Conservation (phyloP, 352 stramenopile species). For the Pythium volutum region DNA sequence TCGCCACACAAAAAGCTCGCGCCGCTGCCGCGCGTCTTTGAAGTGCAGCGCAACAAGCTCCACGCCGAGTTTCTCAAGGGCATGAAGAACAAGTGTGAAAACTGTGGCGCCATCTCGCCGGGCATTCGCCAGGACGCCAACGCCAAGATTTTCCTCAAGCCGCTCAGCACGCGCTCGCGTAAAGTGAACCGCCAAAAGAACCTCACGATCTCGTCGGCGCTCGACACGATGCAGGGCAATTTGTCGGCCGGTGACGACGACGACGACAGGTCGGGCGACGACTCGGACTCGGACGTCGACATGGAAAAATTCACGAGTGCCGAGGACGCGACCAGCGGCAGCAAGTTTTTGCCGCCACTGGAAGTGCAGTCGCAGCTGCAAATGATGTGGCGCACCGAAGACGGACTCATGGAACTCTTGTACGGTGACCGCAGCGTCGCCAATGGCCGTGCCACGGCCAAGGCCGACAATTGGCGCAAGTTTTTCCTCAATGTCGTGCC, state of each 20-base stretch:
- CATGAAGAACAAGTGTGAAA: conserved; percentile 94
- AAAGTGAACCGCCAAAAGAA: conserved; percentile 85
- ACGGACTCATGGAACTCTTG: conserved; percentile 90
- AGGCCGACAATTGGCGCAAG: conserved; percentile 85
- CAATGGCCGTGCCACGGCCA: conserved; percentile 42
- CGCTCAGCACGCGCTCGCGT: conserved; percentile 71
- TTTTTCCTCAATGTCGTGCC: conserved; percentile 97
- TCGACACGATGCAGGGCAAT: conserved; percentile 80
- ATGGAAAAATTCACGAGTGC: conserved; percentile 50
- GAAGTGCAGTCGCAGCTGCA: conserved; percentile 96
- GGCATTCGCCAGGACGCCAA: conserved; percentile 96
- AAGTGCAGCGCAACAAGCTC: conserved; percentile 80
- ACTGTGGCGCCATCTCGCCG: conserved; percentile 95
- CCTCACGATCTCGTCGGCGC: conserved; percentile 70
- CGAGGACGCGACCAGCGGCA: conserved; percentile 64
- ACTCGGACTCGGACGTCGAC: conserved; percentile 81
- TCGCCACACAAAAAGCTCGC: conserved; percentile 31
- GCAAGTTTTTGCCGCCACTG: conserved; percentile 94
- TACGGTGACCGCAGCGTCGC: conserved; percentile 87
- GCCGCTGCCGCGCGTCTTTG: conserved; percentile 55
- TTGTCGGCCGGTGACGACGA: conserved; percentile 51
- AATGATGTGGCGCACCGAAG: conserved; percentile 93
- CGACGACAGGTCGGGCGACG: conserved; percentile 31
- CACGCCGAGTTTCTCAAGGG: conserved; percentile 89
- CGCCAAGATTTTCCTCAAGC: conserved; percentile 98